phyloP scores from a whole-genome alignment of 768 basidiomycete species.

The Amylocystis lapponica region DNA sequence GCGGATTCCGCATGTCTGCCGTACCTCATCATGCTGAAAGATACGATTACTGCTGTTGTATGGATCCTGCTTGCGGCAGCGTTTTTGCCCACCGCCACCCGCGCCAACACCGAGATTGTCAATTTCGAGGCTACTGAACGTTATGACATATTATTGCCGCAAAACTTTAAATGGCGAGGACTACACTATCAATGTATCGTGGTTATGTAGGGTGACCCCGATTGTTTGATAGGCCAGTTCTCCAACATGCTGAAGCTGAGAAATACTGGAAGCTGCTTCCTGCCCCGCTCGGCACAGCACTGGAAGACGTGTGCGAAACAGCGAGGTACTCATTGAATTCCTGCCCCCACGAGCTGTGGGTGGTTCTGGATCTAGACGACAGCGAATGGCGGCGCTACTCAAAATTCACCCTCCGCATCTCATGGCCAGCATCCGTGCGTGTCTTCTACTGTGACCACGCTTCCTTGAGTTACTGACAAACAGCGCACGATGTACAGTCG shows the following conservation, averaged over 20 bases:
- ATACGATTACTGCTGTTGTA: too few species aligned
- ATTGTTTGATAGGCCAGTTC: constrained; percentile 10
- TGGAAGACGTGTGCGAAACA: constrained; percentile 29
- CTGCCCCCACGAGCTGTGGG: constrained; percentile 27
- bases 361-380: constrained; percentile 24
- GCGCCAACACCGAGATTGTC: constrained; percentile 62
- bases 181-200: constrained; percentile 1
- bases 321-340: too few species aligned
- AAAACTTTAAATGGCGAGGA: constrained; percentile 23
- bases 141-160: constrained; percentile 18
- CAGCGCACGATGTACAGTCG: constrained; percentile 24
- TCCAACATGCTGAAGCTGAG: constrained; percentile 20
- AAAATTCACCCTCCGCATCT: constrained; percentile 29
- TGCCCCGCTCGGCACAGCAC: constrained; percentile 35
- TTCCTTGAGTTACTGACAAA: too few species aligned
- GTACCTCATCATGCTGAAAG: background rate
- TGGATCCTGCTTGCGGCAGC: too few species aligned
- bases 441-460: background rate
- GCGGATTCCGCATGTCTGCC: background rate
- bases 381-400: constrained; percentile 18
- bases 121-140: constrained; percentile 39
- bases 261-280: constrained; percentile 34
- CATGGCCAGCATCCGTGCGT: constrained; percentile 31
- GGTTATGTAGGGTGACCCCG: constrained; percentile 15
- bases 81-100: background rate